These are phyloP conservation scores for Aspergillus awamori DNA, from an alignment of 2,329 filamentous ascomycete species.

Conservation along the genomic window DNA sequence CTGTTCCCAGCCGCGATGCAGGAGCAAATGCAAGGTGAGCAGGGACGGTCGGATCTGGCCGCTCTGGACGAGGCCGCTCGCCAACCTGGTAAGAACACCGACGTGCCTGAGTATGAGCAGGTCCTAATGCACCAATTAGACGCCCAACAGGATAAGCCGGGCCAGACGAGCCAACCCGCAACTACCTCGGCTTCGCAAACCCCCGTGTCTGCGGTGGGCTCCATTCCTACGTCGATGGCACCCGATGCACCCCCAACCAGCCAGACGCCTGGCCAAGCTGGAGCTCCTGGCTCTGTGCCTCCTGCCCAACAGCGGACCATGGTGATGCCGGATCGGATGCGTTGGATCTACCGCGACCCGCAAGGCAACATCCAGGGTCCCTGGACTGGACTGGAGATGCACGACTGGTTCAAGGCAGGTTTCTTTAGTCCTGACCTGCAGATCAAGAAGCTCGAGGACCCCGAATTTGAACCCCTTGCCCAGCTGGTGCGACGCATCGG, in stretches of 20 bases:
- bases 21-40: constrained; percentile 74
- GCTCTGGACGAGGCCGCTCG: constrained; percentile 59
- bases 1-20: constrained; percentile 89
- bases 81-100: constrained; percentile 55
- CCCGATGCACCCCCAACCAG: constrained; percentile 34
- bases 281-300: constrained; percentile 63
- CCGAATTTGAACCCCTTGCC: constrained; percentile 90
- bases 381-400: constrained; percentile 97
- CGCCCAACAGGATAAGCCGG: constrained; percentile 33
- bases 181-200: constrained; percentile 40
- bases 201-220: constrained; percentile 40
- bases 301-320: constrained; percentile 77
- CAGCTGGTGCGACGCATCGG: constrained; percentile 94
- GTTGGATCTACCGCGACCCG: constrained; percentile 97
- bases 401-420: constrained; percentile 98
- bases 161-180: constrained; percentile 32
- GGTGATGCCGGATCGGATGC: constrained; percentile 99
- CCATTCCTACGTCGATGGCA: constrained; percentile 35
- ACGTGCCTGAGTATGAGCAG: background rate
- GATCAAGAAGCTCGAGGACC: constrained; percentile 92
- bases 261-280: constrained; percentile 44
- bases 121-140: constrained; percentile 22
- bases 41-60: constrained; percentile 64
- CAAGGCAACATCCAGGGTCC: constrained; percentile 90
- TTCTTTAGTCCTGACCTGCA: constrained; percentile 95